Conservation (phyloP, 2,329 filamentous ascomycete species). For the Neurospora sp. region DNA sequence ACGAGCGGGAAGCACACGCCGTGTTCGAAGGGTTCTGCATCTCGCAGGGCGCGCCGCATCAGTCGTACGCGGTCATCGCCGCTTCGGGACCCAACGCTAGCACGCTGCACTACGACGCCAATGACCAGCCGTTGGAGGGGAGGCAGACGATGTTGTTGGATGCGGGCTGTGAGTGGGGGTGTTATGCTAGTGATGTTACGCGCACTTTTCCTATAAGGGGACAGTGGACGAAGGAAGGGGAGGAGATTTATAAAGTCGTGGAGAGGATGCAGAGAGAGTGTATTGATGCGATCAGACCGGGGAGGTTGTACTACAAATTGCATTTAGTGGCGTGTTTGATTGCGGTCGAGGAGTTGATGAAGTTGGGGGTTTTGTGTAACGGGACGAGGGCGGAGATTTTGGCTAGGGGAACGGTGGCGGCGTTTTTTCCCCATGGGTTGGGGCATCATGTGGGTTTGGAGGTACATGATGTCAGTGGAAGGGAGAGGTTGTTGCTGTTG, state of each 20-base stretch:
- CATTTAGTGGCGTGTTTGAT: constrained; percentile 65
- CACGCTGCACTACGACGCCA: constrained; percentile 78
- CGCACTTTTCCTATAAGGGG: constrained; percentile 74
- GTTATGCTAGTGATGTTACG: constrained; percentile 86
- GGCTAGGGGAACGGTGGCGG: constrained; percentile 41
- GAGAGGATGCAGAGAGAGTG: constrained; percentile 71
- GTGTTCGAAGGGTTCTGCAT: constrained; percentile 66
- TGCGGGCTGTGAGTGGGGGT: constrained; percentile 74
- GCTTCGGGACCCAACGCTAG: constrained; percentile 74
- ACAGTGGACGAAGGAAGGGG: constrained; percentile 56
- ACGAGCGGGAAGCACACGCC: constrained; percentile 78
- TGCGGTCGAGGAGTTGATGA: constrained; percentile 59
- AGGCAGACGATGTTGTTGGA: constrained; percentile 74
- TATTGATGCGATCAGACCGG: constrained; percentile 59
- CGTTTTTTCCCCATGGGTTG: constrained; percentile 58
- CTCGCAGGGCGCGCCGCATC: constrained; percentile 59
- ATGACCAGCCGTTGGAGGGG: constrained; percentile 61
- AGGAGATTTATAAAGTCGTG: constrained; percentile 68
- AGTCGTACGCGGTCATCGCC: constrained; percentile 85
- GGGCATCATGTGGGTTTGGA: constrained; percentile 59
- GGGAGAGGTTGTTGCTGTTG: constrained; percentile 26
- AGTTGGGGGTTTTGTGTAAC: constrained; percentile 62
- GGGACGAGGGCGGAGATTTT: constrained; percentile 46
- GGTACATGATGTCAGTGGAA: constrained; percentile 48
- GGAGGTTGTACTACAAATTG: constrained; percentile 60